Evolutionary conservation across 2,329 filamentous ascomycete genomes (phyloP).

Genomic region (Pseudogymnoascus sp.): DNA sequence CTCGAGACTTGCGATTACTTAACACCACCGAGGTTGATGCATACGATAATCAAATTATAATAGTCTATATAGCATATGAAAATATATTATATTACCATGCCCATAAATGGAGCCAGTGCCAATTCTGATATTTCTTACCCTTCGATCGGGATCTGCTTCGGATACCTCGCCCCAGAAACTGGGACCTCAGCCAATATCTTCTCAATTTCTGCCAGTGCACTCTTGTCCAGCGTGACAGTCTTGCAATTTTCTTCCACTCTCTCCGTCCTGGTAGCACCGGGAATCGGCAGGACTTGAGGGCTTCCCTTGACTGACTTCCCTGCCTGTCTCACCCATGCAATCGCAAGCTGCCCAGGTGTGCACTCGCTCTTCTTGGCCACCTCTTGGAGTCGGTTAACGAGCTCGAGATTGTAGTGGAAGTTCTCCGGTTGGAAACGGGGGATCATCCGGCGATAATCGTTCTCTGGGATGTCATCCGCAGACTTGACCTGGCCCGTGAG

Average conservation of each 20-base stretch:
- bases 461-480: conserved; percentile 46
- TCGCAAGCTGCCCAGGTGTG: conserved; percentile 55
- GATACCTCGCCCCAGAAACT: conserved; percentile 42
- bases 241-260: conserved; percentile 54
- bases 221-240: conserved; percentile 39
- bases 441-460: conserved; percentile 47
- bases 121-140: neutral
- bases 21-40: neutral
- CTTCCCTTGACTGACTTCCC: conserved; percentile 29
- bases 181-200: conserved; percentile 40
- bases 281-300: conserved; percentile 53
- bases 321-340: conserved; percentile 53
- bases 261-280: conserved; percentile 49
- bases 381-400: conserved; percentile 48
- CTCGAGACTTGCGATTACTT: neutral
- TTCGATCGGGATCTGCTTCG: conserved; percentile 17
- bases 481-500: conserved; percentile 45
- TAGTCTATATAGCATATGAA: neutral
- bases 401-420: conserved; percentile 55
- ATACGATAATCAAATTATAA: neutral
- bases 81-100: neutral
- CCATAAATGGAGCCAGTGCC: neutral
- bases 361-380: conserved; percentile 53
- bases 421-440: conserved; percentile 56
- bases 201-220: conserved; percentile 45